Conservation (phyloP, 192 early-diverging fungal genomes). For the Umbelopsis vinacea region DNA sequence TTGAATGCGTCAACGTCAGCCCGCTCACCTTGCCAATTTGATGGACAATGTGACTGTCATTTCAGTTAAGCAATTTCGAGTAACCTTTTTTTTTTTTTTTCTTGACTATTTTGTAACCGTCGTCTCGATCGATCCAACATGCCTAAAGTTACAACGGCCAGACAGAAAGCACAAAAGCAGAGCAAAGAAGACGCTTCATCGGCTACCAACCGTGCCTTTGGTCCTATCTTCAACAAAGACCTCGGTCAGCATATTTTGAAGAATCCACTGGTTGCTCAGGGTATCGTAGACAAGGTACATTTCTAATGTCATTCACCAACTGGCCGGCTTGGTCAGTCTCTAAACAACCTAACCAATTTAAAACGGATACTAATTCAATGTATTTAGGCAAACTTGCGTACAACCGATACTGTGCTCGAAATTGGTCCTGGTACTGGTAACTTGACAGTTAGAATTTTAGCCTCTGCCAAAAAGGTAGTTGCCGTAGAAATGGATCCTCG, state of each 20-base stretch:
- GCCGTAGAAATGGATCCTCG: slow-evolving; percentile 97
- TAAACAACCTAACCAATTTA: too few species aligned
- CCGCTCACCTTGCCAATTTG: not conserved
- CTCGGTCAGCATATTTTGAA: slow-evolving; percentile 98
- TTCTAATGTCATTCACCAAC: not conserved
- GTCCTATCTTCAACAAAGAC: slow-evolving; percentile 95
- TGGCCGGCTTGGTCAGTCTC: not conserved
- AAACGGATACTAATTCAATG: not conserved
- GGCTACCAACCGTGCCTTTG: slow-evolving; percentile 61
- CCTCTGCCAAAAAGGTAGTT: slow-evolving; percentile 90
- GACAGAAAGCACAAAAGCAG: slow-evolving; percentile 25
- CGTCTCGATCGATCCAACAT: not conserved
- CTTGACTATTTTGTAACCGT: not conserved
- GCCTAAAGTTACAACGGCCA: slow-evolving; percentile 16
- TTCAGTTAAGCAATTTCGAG: not conserved
- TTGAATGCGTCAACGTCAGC: not conserved
- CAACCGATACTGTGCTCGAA: slow-evolving; percentile 85
- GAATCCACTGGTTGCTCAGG: slow-evolving; percentile 95
- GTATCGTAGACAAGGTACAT: slow-evolving; percentile 94
- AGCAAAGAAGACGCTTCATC: slow-evolving; percentile 42
- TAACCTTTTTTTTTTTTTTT: slow-evolving; percentile 9
- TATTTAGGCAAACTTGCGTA: slow-evolving; percentile 50
- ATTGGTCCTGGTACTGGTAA: slow-evolving; percentile 99
- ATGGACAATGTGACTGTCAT: not conserved
- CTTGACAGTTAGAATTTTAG: slow-evolving; percentile 92